phyloP scores from a whole-genome alignment of 202 grass and related monocot genomes.

The Panicum hallii region DNA sequence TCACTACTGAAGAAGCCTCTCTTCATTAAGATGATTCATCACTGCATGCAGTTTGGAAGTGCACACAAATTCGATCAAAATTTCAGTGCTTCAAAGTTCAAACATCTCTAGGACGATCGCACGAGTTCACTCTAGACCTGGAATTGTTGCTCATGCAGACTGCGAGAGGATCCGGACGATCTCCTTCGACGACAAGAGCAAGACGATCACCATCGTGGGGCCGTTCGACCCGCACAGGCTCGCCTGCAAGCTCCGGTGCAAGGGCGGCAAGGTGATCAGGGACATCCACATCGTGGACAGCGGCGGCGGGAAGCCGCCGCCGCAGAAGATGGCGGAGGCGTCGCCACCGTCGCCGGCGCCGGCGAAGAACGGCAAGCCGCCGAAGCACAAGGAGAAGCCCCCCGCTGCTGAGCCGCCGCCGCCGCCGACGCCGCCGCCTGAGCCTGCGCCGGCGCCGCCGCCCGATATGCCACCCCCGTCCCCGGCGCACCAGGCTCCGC shows the following conservation, averaged over 20 bases:
- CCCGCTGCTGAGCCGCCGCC: neutral
- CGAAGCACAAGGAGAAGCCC: constrained; percentile 28
- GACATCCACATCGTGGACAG: constrained; percentile 61
- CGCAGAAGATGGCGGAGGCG: neutral
- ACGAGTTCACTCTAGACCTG: neutral
- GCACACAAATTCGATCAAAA: no score
- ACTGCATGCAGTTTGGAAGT: no score
- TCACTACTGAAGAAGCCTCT: neutral
- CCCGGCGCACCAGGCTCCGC: neutral
- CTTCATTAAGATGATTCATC: neutral
- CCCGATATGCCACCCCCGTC: neutral
- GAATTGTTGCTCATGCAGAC: constrained; percentile 30
- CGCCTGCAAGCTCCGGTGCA: constrained; percentile 65
- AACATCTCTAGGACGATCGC: no score
- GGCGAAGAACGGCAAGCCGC: neutral
- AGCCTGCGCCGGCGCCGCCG: neutral
- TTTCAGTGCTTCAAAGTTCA: no score
- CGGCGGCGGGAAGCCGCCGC: neutral
- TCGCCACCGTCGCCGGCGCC: neutral
- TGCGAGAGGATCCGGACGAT: constrained; percentile 65
- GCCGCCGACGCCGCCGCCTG: neutral
- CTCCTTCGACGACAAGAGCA: constrained; percentile 59
- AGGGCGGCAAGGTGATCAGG: constrained; percentile 65
- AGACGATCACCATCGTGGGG: constrained; percentile 56
- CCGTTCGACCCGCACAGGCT: constrained; percentile 64